Evolutionary conservation across 2,329 filamentous ascomycete species (phyloP), one percentile per base, ranked within the genome.

Genomic region (Knoxdaviesia capensis): DNA sequence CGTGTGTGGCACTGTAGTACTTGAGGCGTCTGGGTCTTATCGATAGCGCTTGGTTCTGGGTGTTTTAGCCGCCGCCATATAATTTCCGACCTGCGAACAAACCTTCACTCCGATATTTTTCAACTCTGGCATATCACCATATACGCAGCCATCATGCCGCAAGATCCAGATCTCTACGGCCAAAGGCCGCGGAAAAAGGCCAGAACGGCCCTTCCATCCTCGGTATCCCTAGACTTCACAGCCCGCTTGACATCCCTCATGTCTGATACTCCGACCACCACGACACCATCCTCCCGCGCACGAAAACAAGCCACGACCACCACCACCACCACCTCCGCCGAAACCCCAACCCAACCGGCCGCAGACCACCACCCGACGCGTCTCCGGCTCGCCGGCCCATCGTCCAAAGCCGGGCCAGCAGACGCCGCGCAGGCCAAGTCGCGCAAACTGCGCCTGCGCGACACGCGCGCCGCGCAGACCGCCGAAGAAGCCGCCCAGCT

Each of bases 171-270:
- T 47, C 71, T 94, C 9, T 94, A 94, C 59, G 85, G 85, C 53
- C 71, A 79, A 41, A 71, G 74, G 43, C 73, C 75, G 34, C 64
- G 71, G 7, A 88, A 86, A 58, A 77, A 76, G 51, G 68, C 72
- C 49, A 71, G 71, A 53, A 77, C 75, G 53, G 75, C 80, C 52
- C 72, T 83, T 44, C 74, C 75, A 11, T 73, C 86, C 11, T 79
- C 75, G 11, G 76, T 74, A 41, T 79, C 75, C 38, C 73, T 94
- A 43, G 77, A 85, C 54, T 96, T 98, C 63, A 77, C 81, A n/a
- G 83, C 84, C 7, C 82, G 90, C 49, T 74, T 96, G 47, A 80
- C 81, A 50, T 82, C 78, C 38, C 74, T 94, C 43, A 84, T 94
- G 60, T 66, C 78, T 42, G 65, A 63, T 46, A 48, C 59, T 7